phyloP scores from a whole-genome alignment of 352 stramenopile species.

The Phytophthora capsici region DNA sequence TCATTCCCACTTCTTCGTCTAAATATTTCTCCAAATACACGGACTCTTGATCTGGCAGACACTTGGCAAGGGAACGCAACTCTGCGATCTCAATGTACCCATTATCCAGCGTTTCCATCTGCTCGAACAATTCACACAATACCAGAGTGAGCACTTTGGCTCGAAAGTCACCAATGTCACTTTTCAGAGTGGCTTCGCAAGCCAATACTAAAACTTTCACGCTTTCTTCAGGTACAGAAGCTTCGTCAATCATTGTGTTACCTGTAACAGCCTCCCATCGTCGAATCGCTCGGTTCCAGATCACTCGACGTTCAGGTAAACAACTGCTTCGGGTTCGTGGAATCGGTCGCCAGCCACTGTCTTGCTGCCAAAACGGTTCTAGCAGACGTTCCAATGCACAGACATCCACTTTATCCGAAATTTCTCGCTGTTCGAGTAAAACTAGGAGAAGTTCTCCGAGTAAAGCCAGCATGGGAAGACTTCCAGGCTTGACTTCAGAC shows the following conservation, averaged over 20 bases:
- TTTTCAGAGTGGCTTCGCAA: background rate
- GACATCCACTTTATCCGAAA: conserved; percentile 33
- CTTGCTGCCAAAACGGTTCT: conserved; percentile 59
- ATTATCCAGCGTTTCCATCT: conserved; percentile 67
- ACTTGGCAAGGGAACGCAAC: conserved; percentile 65
- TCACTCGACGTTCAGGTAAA: conserved; percentile 44
- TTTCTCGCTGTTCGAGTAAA: conserved; percentile 37
- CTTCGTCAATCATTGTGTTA: background rate
- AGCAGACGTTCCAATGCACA: conserved; percentile 44
- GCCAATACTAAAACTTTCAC: background rate
- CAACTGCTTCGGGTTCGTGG: conserved; percentile 28
- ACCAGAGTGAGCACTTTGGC: conserved; percentile 44
- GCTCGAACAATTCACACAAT: conserved; percentile 73
- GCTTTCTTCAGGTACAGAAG: background rate
- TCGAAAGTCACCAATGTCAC: conserved; percentile 39
- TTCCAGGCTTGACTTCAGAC: conserved; percentile 41
- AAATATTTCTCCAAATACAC: conserved; percentile 11
- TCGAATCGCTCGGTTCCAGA: conserved; percentile 77
- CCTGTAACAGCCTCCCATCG: conserved; percentile 48
- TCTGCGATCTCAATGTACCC: conserved; percentile 77
- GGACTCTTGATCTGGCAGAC: conserved; percentile 12
- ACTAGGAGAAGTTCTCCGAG: conserved; percentile 66
- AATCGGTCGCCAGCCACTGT: conserved; percentile 27
- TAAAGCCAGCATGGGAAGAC: conserved; percentile 45
- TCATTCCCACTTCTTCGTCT: conserved; percentile 22